Evolutionary conservation across 2,329 filamentous ascomycete genomes (phyloP).

Genomic region (Aaosphaeria arxii): DNA sequence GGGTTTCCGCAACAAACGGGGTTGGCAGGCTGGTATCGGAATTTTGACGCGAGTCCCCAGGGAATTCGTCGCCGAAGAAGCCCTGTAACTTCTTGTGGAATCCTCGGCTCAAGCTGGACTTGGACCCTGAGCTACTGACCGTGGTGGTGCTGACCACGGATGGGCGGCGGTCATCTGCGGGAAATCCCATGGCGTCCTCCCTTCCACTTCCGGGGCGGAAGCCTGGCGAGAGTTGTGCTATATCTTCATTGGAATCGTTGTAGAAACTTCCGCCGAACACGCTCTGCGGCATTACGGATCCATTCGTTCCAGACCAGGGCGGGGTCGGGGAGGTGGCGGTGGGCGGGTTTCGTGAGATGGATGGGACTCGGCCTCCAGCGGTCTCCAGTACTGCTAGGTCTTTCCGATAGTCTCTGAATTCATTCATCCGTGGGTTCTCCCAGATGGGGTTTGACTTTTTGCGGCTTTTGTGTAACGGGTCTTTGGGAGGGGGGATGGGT

Average conservation of each 20-base stretch:
- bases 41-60: constrained; percentile 60
- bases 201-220: constrained; percentile 59
- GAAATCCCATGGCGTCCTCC: constrained; percentile 45
- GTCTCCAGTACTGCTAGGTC: constrained; percentile 68
- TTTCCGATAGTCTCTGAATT: constrained; percentile 68
- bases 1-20: constrained; percentile 51
- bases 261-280: constrained; percentile 60
- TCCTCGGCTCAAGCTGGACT: constrained; percentile 66
- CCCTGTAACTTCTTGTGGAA: constrained; percentile 79
- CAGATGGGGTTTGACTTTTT: constrained; percentile 51
- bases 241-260: constrained; percentile 72
- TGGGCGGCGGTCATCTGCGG: constrained; percentile 70
- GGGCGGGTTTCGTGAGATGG: constrained; percentile 57
- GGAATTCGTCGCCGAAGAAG: constrained; percentile 90
- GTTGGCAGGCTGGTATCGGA: constrained; percentile 66
- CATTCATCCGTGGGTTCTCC: constrained; percentile 55
- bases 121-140: constrained; percentile 80
- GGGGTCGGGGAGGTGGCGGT: constrained; percentile 53
- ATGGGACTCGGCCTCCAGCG: constrained; percentile 55
- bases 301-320: constrained; percentile 47
- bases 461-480: constrained; percentile 29
- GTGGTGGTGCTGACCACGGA: constrained; percentile 86
- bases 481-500: constrained; percentile 34
- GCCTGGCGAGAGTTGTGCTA: constrained; percentile 67
- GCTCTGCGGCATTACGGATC: constrained; percentile 41